phyloP scores from a whole-genome alignment of 441 rosid genomes.

The Erodium moschatum region DNA sequence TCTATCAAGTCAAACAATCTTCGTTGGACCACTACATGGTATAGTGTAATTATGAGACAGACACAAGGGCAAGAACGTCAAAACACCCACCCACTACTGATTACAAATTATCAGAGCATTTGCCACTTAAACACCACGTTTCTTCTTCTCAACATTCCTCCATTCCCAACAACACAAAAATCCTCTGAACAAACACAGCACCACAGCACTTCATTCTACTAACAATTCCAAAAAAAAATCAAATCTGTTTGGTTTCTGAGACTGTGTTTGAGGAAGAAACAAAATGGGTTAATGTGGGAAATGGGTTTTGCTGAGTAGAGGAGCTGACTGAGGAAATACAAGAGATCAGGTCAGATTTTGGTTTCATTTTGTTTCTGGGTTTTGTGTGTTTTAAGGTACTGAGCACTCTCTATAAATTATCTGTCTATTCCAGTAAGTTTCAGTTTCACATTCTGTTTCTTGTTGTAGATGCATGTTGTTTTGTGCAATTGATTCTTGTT shows the following conservation, averaged over 20 bases:
- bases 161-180: not conserved
- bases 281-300: not conserved
- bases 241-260: not conserved
- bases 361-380: not conserved
- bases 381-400: not conserved
- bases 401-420: not conserved
- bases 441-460: slow-evolving; percentile 1
- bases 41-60: not conserved
- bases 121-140: slow-evolving; percentile 7
- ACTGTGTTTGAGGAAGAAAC: not conserved
- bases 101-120: not conserved
- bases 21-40: not conserved
- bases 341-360: slow-evolving; percentile 3
- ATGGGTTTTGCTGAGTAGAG: not conserved
- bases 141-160: not conserved
- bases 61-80: not conserved
- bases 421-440: not conserved
- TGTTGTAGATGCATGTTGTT: not conserved
- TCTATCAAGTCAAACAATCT: not conserved
- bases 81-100: not conserved
- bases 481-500: not conserved
- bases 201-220: not conserved
- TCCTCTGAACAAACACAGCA: not conserved
- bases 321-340: not conserved
- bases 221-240: not conserved